phyloP scores from a whole-genome alignment of 1,139 yeast genomes.

The Blastobotrys buckinghamii region DNA sequence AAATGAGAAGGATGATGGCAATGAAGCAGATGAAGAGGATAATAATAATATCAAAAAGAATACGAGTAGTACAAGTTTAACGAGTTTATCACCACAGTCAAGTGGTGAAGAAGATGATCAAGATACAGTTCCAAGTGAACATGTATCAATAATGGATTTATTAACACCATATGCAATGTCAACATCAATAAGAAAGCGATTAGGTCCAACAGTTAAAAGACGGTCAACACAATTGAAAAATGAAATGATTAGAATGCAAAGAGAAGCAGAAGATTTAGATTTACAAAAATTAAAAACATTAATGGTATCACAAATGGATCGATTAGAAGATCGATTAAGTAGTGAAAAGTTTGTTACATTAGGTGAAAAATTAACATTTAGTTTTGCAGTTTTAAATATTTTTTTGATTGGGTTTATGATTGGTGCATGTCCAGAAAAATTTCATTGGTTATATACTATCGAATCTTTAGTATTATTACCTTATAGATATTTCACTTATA shows the following conservation, averaged over 20 bases:
- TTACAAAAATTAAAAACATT: conserved; percentile 29
- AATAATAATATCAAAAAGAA: not conserved
- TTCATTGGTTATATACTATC: conserved; percentile 69
- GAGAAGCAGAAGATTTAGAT: conserved; percentile 24
- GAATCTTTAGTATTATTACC: conserved; percentile 69
- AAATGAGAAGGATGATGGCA: not conserved
- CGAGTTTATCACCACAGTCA: not conserved
- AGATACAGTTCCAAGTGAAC: conserved; percentile 19
- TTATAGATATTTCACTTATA: conserved; percentile 74
- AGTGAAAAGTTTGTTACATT: conserved; percentile 38
- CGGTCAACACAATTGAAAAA: conserved; percentile 3
- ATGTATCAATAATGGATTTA: conserved; percentile 30
- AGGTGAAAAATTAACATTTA: conserved; percentile 79
- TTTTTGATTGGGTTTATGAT: conserved; percentile 70
- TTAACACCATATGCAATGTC: conserved; percentile 33
- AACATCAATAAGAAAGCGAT: conserved; percentile 26
- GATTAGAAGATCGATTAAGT: conserved; percentile 53
- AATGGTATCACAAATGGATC: conserved; percentile 39
- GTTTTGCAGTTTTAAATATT: conserved; percentile 61
- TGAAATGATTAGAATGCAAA: conserved; percentile 18
- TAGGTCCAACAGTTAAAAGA: conserved; percentile 25
- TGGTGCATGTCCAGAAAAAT: conserved; percentile 70
- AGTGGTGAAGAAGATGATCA: conserved; percentile 8
- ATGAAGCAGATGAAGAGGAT: too few species aligned
- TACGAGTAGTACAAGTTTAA: not conserved